phyloP scores from a whole-genome alignment of 805 yeast genomes.

The Scheffersomyces amazonensis region DNA sequence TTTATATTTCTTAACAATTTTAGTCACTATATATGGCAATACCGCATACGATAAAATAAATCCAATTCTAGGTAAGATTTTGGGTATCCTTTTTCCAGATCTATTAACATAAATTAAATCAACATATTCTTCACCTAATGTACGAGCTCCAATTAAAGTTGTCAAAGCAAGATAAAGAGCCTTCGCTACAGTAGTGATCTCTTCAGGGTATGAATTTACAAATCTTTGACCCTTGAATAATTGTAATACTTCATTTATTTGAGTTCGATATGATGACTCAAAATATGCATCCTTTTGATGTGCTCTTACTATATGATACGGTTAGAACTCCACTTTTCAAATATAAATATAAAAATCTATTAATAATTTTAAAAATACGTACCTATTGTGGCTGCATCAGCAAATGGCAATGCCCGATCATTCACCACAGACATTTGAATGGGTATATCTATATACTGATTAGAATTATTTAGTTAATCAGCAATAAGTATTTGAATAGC shows the following conservation, averaged over 20 bases:
- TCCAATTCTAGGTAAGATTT: slow-evolving; percentile 43
- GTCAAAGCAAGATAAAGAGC: slow-evolving; percentile 69
- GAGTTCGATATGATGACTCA: slow-evolving; percentile 50
- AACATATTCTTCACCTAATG: slow-evolving; percentile 93
- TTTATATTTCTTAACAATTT: slow-evolving; percentile 20
- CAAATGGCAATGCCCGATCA: slow-evolving; percentile 50
- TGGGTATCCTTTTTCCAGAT: slow-evolving; percentile 50
- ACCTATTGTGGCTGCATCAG: slow-evolving; percentile 86
- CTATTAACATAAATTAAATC: slow-evolving; percentile 67
- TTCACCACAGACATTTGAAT: slow-evolving; percentile 2
- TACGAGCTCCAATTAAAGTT: slow-evolving; percentile 71
- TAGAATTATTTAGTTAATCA: too few relatives aligned
- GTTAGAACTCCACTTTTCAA: too few relatives aligned
- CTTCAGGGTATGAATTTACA: slow-evolving; percentile 60
- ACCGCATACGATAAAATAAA: slow-evolving; percentile 61
- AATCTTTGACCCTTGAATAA: slow-evolving; percentile 61
- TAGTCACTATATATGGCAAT: slow-evolving; percentile 54
- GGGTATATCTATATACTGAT: too few relatives aligned
- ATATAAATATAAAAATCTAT: too few relatives aligned
- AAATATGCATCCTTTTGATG: slow-evolving; percentile 86
- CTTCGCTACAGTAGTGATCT: slow-evolving; percentile 56
- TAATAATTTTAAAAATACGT: slow-evolving; percentile 26
- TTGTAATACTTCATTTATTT: slow-evolving; percentile 56
- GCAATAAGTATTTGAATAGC: too few relatives aligned
- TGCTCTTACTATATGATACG: slow-evolving; percentile 57